Base-by-base conservation (phyloP, 345 rosid genomes). In the Excoecaria agallocha region DNA sequence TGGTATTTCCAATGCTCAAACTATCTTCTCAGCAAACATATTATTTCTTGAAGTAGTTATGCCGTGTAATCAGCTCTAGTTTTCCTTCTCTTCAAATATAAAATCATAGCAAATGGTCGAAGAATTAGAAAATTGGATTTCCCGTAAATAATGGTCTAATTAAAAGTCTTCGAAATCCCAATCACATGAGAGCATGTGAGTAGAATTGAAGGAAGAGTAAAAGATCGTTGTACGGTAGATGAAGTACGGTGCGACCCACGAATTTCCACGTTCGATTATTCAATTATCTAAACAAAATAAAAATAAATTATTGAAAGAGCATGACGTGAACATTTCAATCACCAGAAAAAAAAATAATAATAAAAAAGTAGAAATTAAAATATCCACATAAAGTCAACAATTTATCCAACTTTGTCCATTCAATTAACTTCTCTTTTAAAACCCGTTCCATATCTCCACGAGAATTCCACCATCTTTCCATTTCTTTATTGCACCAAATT, bases 321-420 rank as follows among this genome's bases (percentile, higher is more conserved):
- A 61, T 77, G 80, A 70, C 76, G 64, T 65, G n/a, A 76, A 68
- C 79, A 13, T 71, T 49, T 79, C 79, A 79, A 79, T 71, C 76
- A 66, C 8, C 5, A 22, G n/a, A n/a, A n/a, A n/a, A n/a, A n/a
- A n/a, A n/a, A n/a, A n/a, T n/a, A n/a, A n/a, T n/a, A n/a, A n/a
- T n/a, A n/a, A n/a, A n/a, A n/a, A n/a, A n/a, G n/a, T n/a, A n/a
- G n/a, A n/a, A n/a, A n/a, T n/a, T n/a, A n/a, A 61, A 51, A 17
- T 68, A 12, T 77, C 73, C 76, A 76, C 71, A 59, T 70, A 74
- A 85, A 84, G 88, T 86, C 93, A 83, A 81, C 76, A 68, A 16
- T 68, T 69, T 86, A 79, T 80, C 82, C 38, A 55, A 73, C 35
- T 67, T 51, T 69, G 66, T 63, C 78, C 78, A 80, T 65, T 76